These are phyloP conservation scores for apple (Malus domestica) DNA, from an alignment of 306 rosid genomes.

Conservation along the genomic window DNA sequence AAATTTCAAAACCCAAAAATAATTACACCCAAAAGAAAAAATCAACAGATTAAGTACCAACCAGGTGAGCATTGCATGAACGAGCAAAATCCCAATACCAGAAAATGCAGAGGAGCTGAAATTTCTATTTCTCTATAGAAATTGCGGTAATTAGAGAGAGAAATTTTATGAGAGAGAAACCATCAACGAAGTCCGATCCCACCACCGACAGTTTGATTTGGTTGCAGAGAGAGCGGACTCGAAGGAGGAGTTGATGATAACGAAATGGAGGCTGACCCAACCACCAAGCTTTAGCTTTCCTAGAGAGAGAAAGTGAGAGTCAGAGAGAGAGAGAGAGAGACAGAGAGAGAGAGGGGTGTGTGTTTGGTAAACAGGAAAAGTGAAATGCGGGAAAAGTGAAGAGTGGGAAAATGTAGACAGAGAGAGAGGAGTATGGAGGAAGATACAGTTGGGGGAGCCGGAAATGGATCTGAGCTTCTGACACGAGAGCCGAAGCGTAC, in stretches of 20 bases:
- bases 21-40: neutral
- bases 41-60: neutral
- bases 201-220: conserved; percentile 6
- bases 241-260: neutral
- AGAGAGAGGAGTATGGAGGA: neutral
- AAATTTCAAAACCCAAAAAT: neutral
- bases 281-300: conserved; percentile 6
- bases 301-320: neutral
- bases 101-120: neutral
- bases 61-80: conserved; percentile 3
- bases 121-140: neutral
- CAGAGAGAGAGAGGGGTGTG: neutral
- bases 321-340: neutral
- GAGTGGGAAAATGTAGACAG: conserved; percentile 1
- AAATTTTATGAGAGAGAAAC: neutral
- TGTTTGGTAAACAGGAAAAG: conserved; percentile 43
- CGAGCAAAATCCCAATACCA: neutral
- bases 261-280: conserved; percentile 4
- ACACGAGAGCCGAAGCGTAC: neutral
- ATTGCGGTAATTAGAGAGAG: neutral
- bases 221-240: conserved; percentile 3
- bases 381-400: conserved; percentile 36
- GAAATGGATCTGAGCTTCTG: neutral
- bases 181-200: conserved; percentile 18
- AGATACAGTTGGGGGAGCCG: neutral